A percentile compares a stretch with the other conserved stretches of the same genome.
Conservation (phyloP, 2,329 filamentous ascomycete genomes). For the Sarocladium brachiariae region DNA sequence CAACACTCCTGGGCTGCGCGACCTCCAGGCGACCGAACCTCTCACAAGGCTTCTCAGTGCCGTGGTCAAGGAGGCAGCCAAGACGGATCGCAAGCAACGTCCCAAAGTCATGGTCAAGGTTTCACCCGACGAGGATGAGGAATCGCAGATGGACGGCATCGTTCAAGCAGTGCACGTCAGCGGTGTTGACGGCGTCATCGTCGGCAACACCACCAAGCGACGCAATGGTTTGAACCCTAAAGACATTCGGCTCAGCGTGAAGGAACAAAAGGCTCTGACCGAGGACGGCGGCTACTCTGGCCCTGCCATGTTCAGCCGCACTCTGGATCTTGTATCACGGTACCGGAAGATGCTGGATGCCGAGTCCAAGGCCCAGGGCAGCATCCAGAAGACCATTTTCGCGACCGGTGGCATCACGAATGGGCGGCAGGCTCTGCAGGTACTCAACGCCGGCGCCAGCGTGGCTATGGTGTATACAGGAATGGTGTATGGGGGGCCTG, state of each 20-base stretch:
- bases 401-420: slow-evolving; percentile 90
- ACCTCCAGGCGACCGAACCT: slow-evolving; percentile 78
- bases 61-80: slow-evolving; percentile 72
- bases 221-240: slow-evolving; percentile 60
- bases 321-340: slow-evolving; percentile 67
- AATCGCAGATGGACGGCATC: slow-evolving; percentile 79
- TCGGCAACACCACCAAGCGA: slow-evolving; percentile 92
- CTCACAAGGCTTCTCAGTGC: slow-evolving; percentile 73
- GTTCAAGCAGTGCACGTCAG: slow-evolving; percentile 76
- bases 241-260: slow-evolving; percentile 54
- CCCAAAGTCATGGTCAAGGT: slow-evolving; percentile 90
- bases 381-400: slow-evolving; percentile 71
- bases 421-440: slow-evolving; percentile 72
- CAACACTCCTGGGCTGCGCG: slow-evolving; percentile 86
- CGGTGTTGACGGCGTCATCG: slow-evolving; percentile 90
- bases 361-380: slow-evolving; percentile 24
- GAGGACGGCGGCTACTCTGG: slow-evolving; percentile 89
- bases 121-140: slow-evolving; percentile 86
- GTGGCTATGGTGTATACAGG: slow-evolving; percentile 89
- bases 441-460: slow-evolving; percentile 82
- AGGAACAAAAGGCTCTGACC: slow-evolving; percentile 60
- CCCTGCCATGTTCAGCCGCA: slow-evolving; percentile 78
- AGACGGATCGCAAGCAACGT: slow-evolving; percentile 61
- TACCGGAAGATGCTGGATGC: slow-evolving; percentile 67
- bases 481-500: slow-evolving; percentile 56